These are phyloP conservation scores for Pisolithus microcarpus DNA, from an alignment of 768 basidiomycete genomes.

Conservation along the genomic window DNA sequence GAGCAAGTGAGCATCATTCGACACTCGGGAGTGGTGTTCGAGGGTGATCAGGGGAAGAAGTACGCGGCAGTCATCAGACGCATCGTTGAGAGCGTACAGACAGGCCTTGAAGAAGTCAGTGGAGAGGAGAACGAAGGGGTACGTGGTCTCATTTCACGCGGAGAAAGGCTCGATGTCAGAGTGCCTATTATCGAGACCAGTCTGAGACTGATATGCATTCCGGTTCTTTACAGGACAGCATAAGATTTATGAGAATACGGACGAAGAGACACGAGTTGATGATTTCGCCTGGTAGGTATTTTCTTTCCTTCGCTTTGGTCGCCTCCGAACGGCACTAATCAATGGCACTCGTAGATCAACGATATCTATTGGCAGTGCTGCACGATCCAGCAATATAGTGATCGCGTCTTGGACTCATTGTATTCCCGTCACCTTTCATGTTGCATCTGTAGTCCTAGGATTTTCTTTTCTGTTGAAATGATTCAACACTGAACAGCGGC, in stretches of 20 bases:
- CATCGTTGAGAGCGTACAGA: conserved; percentile 73
- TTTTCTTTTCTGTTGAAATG: conserved; percentile 4
- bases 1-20: conserved; percentile 73
- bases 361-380: conserved; percentile 76
- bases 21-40: conserved; percentile 78
- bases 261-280: conserved; percentile 89
- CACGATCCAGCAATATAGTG: conserved; percentile 58
- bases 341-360: conserved; percentile 46
- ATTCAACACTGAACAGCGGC: not conserved
- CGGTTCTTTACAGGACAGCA: conserved; percentile 54
- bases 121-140: conserved; percentile 55
- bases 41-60: conserved; percentile 72
- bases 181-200: not conserved
- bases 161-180: not conserved
- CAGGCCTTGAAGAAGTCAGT: conserved; percentile 73
- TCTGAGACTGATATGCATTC: not conserved
- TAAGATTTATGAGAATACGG: conserved; percentile 84
- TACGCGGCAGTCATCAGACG: conserved; percentile 66
- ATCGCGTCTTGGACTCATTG: not conserved
- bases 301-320: not conserved
- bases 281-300: conserved; percentile 79
- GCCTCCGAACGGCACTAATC: not conserved
- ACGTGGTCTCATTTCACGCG: conserved; percentile 20
- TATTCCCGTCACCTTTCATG: not conserved
- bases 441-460: conserved; percentile 10